phyloP scores from a whole-genome alignment of 371 early-diverging fungal species.

The Rhizopus delemar region DNA sequence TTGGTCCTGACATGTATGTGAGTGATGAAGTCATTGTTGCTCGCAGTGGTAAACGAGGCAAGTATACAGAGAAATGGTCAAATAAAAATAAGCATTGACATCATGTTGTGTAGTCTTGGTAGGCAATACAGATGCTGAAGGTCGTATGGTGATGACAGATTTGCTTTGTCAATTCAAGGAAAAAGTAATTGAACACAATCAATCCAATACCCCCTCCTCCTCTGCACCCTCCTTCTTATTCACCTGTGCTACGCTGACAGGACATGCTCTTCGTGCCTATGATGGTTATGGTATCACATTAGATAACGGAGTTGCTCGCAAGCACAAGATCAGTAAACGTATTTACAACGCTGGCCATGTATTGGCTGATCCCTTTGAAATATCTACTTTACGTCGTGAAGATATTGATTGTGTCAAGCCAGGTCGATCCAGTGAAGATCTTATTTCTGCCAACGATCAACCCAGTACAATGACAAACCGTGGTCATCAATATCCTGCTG shows the following conservation, averaged over 20 bases:
- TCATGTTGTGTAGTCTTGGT: slow-evolving; percentile 56
- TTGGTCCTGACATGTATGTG: slow-evolving; percentile 80
- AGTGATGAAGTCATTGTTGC: slow-evolving; percentile 81
- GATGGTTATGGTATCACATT: slow-evolving; percentile 77
- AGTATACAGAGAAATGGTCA: neutral
- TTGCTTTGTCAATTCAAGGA: slow-evolving; percentile 80
- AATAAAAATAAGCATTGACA: neutral
- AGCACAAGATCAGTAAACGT: slow-evolving; percentile 60
- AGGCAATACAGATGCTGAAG: slow-evolving; percentile 91
- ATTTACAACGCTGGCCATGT: slow-evolving; percentile 70
- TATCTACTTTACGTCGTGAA: slow-evolving; percentile 82
- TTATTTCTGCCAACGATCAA: slow-evolving; percentile 77
- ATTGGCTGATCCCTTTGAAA: slow-evolving; percentile 82
- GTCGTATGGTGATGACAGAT: slow-evolving; percentile 90
- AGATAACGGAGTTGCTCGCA: slow-evolving; percentile 82
- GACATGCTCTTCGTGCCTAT: slow-evolving; percentile 81
- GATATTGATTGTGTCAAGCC: slow-evolving; percentile 71
- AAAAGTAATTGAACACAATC: slow-evolving; percentile 59
- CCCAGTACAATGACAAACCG: slow-evolving; percentile 76
- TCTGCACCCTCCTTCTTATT: slow-evolving; percentile 64
- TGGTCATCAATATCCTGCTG: slow-evolving; percentile 89
- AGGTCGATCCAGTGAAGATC: slow-evolving; percentile 73
- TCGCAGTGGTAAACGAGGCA: slow-evolving; percentile 77
- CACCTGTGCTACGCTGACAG: slow-evolving; percentile 88
- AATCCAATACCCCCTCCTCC: slow-evolving; percentile 34